These are phyloP conservation scores for Eucalyptus brandiana DNA, from an alignment of 345 rosid genomes.

Conservation along the genomic window DNA sequence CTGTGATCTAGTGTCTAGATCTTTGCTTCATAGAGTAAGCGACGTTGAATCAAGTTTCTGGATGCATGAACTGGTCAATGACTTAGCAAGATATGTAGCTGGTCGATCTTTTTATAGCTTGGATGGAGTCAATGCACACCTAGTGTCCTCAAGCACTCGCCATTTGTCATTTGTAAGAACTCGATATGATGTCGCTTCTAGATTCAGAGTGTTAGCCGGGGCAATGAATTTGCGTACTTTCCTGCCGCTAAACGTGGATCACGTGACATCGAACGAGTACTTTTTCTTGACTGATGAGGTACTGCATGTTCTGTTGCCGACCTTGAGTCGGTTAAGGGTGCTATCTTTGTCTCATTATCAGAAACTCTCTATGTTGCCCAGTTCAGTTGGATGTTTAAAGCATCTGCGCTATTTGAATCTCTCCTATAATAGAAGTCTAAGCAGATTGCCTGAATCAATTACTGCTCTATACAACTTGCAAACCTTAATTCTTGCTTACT, in stretches of 20 bases:
- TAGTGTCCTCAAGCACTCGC: background rate
- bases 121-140: background rate
- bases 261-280: background rate
- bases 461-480: background rate
- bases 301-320: background rate
- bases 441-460: background rate
- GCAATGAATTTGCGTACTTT: background rate
- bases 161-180: background rate
- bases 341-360: background rate
- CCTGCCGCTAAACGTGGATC: background rate
- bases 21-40: slow-evolving; percentile 9
- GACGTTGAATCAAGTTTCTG: background rate
- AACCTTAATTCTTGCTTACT: slow-evolving; percentile 1
- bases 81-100: slow-evolving; percentile 4
- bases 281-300: background rate
- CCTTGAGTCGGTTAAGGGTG: background rate
- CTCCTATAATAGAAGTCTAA: background rate
- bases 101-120: background rate
- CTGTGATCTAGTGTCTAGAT: background rate
- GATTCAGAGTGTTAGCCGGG: background rate
- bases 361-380: background rate
- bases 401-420: slow-evolving; percentile 2
- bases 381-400: background rate
- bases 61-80: slow-evolving; percentile 19
- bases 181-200: background rate